A percentile compares a stretch with the other conserved stretches of the same genome.
These are phyloP conservation scores for Quillaja saponaria DNA, from an alignment of 306 rosid genomes.

Conservation along the genomic window DNA sequence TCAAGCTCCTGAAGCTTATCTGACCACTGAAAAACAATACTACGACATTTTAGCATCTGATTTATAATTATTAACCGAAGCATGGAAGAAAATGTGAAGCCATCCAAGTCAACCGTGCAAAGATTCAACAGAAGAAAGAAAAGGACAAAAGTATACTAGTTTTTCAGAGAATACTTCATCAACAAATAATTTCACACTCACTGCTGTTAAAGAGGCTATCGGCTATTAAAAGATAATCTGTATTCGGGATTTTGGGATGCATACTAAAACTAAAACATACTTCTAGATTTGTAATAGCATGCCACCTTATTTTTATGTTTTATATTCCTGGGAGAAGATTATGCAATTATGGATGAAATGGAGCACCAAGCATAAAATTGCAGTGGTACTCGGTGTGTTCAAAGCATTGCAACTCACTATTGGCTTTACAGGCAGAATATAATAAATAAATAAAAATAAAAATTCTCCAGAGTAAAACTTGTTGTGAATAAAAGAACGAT, in stretches of 20 bases:
- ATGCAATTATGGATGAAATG: neutral
- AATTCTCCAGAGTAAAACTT: neutral
- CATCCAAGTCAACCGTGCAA: conserved; percentile 2
- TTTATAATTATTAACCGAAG: conserved; percentile 7
- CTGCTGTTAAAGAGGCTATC: too few species aligned
- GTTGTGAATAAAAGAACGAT: conserved; percentile 1
- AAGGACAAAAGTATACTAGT: too few species aligned
- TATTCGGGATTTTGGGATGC: too few species aligned
- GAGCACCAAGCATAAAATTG: conserved; percentile 1
- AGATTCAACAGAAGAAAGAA: neutral
- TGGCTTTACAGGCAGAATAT: too few species aligned
- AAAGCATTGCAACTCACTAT: neutral
- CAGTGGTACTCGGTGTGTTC: too few species aligned
- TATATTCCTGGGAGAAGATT: conserved; percentile 2
- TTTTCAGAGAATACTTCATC: too few species aligned
- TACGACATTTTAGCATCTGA: conserved; percentile 19
- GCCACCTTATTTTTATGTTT: neutral
- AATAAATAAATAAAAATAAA: neutral
- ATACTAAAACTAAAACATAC: neutral
- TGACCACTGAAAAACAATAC: conserved; percentile 74
- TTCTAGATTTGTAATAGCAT: conserved; percentile 12
- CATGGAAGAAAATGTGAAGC: conserved; percentile 1
- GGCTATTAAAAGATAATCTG: too few species aligned
- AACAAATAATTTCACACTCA: too few species aligned
- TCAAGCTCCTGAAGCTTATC: conserved; percentile 84